A percentile compares a stretch with the other conserved stretches of the same genome.
Conservation (phyloP, 2,329 filamentous ascomycete genomes). For the Nothopassalora personata region DNA sequence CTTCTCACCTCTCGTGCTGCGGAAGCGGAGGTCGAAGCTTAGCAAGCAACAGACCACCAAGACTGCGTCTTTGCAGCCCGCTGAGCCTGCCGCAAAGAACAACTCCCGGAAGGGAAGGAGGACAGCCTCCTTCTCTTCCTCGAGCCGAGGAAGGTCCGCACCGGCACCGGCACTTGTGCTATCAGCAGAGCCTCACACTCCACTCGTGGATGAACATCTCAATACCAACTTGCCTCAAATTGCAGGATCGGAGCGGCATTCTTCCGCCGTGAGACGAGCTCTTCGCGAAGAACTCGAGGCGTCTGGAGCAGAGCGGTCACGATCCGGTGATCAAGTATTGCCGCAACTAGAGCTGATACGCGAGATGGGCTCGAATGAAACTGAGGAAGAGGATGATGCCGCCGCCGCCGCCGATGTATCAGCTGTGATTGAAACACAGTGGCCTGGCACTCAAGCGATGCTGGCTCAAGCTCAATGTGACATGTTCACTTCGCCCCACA, state of each 20-base stretch:
- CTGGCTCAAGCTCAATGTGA: conserved; percentile 28
- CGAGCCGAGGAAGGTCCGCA: neutral
- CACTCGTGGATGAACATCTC: conserved; percentile 17
- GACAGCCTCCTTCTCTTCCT: conserved; percentile 4
- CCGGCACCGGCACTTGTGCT: neutral
- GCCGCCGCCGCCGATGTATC: neutral
- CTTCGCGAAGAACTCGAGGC: conserved; percentile 23
- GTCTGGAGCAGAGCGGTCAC: conserved; percentile 22
- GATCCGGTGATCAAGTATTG: conserved; percentile 10
- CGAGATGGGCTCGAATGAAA: neutral
- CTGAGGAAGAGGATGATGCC: neutral
- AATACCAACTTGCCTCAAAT: conserved; percentile 13
- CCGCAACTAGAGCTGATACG: conserved; percentile 10
- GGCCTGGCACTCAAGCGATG: conserved; percentile 28
- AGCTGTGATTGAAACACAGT: conserved; percentile 7
- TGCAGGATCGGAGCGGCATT: conserved; percentile 4
- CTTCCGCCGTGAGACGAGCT: conserved; percentile 20
- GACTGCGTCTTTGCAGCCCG: neutral
- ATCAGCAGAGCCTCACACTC: conserved; percentile 9
- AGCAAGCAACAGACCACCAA: conserved; percentile 3
- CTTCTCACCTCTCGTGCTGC: conserved; percentile 27
- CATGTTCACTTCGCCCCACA: conserved; percentile 27
- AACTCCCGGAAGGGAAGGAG: conserved; percentile 5
- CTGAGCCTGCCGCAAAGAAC: conserved; percentile 1
- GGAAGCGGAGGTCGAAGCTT: conserved; percentile 17